Evolutionary conservation across 345 rosid genomes (phyloP).

Genomic region (Hibiscus mutabilis): DNA sequence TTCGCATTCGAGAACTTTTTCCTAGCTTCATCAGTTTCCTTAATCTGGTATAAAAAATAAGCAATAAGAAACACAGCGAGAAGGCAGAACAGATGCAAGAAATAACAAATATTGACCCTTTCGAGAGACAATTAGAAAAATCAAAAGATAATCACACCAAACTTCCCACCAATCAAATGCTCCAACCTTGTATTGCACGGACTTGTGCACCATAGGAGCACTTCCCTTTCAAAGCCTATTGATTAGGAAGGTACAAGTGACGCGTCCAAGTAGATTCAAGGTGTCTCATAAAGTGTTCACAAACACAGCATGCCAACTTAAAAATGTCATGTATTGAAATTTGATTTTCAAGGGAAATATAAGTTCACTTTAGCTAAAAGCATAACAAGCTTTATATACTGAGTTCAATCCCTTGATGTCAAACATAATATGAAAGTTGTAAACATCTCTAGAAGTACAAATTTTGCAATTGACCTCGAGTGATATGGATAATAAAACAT

Average conservation of each 20-base stretch:
- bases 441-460: background rate
- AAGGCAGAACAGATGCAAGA: background rate
- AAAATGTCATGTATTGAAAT: background rate
- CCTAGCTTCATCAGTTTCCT: slow-evolving; percentile 95
- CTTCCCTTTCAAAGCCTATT: background rate
- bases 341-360: background rate
- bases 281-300: too few species aligned
- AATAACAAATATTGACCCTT: background rate
- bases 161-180: slow-evolving; percentile 1
- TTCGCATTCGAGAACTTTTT: slow-evolving; percentile 94
- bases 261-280: too few species aligned
- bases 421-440: background rate
- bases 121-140: background rate
- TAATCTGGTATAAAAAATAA: slow-evolving; percentile 42
- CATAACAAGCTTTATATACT: background rate
- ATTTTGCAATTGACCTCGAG: background rate
- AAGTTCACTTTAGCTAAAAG: background rate
- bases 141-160: background rate
- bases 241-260: too few species aligned
- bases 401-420: background rate
- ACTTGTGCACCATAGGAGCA: background rate
- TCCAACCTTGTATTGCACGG: background rate
- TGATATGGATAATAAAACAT: background rate
- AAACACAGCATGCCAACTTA: background rate
- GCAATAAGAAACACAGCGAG: background rate